Evolutionary conservation across 352 stramenopile genomes (phyloP), one percentile per base, ranked within the genome.

Genomic region (Peronospora destructor): DNA sequence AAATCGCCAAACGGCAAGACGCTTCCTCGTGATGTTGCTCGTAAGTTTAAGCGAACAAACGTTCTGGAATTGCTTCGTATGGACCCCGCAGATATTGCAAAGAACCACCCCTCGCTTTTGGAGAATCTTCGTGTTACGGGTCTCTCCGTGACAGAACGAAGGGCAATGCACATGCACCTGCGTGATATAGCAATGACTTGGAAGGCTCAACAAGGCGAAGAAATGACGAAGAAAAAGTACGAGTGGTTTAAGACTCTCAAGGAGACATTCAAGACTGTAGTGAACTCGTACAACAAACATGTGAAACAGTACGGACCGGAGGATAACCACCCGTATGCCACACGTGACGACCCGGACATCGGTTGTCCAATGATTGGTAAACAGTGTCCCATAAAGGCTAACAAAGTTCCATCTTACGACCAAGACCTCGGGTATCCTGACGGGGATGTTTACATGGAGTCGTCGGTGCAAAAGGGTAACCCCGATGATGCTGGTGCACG

Each of bases 11-110:
- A 81, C 28, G 87, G 86, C 12, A 78, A 87, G 41, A 69, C 74
- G 38, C 62, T 97, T 30, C 66, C 84, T 10, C 73, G 79, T 36
- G 76, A 87, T 26, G 67, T 94, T 38, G 87, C 86, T 25, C 78
- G 85, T 34, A 96, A 95, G 71, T 96, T 86, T 53, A 97, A 97
- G 65, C 78, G 89, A 59, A 95, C 85, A 25, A 96, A 96, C 63
- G 84, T 97, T 3, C 57, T 97, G 0, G 82, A 96, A 63, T 57
- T 96, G 37, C 60, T 97, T 30, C 84, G 88, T 45, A 74, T 89
- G 66, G 73, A 95, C 41, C 88, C 88, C 4, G 66, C 70, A 46
- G 84, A 95, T 45, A 91, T 97, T 54, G 76, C 76, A 17, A 80
- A 85, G 61, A 95, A 87, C 43, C 86, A 96, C 51, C 88, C 88